A percentile compares a stretch with the other conserved stretches of the same genome.
Conservation (phyloP, 805 yeast species). For the Wickerhamiella vanderwaltii region DNA sequence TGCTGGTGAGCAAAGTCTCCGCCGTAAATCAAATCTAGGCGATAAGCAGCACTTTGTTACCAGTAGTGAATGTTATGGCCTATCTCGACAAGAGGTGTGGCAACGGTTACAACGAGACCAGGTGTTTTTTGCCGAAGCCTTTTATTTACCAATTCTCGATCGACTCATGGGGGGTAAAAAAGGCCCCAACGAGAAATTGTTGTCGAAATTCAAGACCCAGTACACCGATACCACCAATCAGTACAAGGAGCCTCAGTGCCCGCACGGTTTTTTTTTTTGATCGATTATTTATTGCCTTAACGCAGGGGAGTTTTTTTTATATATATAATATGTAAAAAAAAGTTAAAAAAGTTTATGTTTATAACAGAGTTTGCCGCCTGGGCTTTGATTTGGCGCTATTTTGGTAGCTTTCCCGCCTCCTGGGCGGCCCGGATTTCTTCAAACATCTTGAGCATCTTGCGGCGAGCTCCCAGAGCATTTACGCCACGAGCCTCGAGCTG, state of each 20-base stretch:
- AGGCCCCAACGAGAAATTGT: not conserved
- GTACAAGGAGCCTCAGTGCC: not conserved
- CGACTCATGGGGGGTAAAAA: not conserved
- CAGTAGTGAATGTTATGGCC: not conserved
- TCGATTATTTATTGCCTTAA: conserved; percentile 4
- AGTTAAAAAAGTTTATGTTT: too few species aligned
- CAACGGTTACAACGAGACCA: conserved; percentile 6
- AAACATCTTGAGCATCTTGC: conserved; percentile 86
- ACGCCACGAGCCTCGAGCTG: conserved; percentile 72
- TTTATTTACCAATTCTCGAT: not conserved
- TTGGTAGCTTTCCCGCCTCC: conserved; percentile 26
- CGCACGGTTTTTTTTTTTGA: conserved; percentile 5
- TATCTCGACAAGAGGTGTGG: not conserved
- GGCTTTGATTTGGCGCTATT: too few species aligned
- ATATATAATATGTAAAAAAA: too few species aligned
- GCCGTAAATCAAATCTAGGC: not conserved
- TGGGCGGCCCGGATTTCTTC: conserved; percentile 57
- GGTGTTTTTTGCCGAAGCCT: conserved; percentile 1
- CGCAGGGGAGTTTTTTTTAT: too few species aligned
- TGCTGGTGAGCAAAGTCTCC: not conserved
- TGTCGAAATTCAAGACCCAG: not conserved
- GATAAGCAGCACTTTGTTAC: not conserved
- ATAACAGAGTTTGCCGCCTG: too few species aligned
- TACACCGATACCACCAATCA: not conserved
- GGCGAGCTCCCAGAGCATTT: conserved; percentile 87